These are phyloP conservation scores for Vitis hybrid DNA, from an alignment of 177 flowering plant genomes.

Conservation along the genomic window DNA sequence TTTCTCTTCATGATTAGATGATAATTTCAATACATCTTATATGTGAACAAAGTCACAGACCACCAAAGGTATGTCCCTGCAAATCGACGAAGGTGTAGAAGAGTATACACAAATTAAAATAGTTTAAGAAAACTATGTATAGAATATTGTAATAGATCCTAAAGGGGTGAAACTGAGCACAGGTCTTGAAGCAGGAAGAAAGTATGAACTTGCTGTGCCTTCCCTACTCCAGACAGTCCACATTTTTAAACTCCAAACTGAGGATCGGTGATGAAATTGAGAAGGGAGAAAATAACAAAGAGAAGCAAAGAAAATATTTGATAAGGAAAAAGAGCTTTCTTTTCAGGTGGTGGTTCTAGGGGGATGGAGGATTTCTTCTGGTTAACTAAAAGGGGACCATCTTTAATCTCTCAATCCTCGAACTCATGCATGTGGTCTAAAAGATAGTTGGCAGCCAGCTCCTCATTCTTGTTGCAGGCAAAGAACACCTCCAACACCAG, in stretches of 20 bases:
- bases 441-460: conserved; percentile 88
- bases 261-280: background rate
- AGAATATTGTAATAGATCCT: background rate
- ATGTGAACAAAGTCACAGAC: background rate
- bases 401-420: conserved; percentile 46
- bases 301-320: background rate
- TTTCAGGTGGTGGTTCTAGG: background rate
- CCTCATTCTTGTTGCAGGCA: conserved; percentile 95
- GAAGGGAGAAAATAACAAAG: background rate
- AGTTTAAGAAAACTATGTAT: background rate
- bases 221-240: conserved; percentile 7
- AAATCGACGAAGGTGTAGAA: background rate
- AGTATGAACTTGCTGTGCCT: background rate
- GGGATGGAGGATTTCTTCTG: background rate
- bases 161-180: background rate
- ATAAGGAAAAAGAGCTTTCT: background rate
- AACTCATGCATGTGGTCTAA: conserved; percentile 79
- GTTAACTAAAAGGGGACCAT: background rate
- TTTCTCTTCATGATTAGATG: too few species aligned
- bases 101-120: background rate
- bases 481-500: conserved; percentile 78
- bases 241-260: background rate
- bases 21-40: background rate
- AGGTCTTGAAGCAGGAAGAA: background rate
- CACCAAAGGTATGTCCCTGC: background rate